Conservation (phyloP, 345 rosid genomes). For the Sisymbrium irio region DNA sequence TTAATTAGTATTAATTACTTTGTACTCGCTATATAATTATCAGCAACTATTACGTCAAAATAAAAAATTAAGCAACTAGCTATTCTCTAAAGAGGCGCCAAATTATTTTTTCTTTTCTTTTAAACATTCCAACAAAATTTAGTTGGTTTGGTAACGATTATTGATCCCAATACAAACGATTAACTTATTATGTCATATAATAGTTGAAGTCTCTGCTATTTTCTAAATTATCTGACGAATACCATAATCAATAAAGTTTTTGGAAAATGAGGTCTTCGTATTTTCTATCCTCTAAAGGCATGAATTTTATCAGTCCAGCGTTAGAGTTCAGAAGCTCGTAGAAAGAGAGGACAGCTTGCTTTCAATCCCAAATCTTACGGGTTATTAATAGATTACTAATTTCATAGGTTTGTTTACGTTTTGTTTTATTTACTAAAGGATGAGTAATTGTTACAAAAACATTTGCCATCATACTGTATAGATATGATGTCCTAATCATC, state of each 20-base stretch:
- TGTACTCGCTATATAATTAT: background rate
- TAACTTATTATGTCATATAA: background rate
- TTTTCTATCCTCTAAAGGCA: conserved; percentile 1
- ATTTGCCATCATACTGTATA: conserved; percentile 1
- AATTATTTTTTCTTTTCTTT: background rate
- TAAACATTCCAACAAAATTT: background rate
- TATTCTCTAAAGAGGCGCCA: background rate
- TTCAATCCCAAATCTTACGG: too few species aligned
- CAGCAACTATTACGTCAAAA: background rate
- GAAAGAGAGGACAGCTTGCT: conserved; percentile 17
- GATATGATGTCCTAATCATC: conserved; percentile 13
- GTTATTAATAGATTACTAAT: background rate
- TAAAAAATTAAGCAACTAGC: too few species aligned
- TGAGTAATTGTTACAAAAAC: background rate
- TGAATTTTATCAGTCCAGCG: conserved; percentile 9
- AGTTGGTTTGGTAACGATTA: conserved; percentile 12
- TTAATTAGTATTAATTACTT: background rate
- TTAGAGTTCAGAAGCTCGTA: conserved; percentile 22
- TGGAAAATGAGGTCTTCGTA: conserved; percentile 6
- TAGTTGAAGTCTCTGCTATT: background rate
- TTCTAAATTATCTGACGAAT: background rate
- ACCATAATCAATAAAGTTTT: conserved; percentile 2
- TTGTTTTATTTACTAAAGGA: background rate
- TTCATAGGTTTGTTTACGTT: background rate
- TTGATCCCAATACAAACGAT: conserved; percentile 28